Percentiles rank a stretch among this genome's conserved stretches.
phyloP scores from a whole-genome alignment of 139 green algal species.

The Coelastrella sp. region DNA sequence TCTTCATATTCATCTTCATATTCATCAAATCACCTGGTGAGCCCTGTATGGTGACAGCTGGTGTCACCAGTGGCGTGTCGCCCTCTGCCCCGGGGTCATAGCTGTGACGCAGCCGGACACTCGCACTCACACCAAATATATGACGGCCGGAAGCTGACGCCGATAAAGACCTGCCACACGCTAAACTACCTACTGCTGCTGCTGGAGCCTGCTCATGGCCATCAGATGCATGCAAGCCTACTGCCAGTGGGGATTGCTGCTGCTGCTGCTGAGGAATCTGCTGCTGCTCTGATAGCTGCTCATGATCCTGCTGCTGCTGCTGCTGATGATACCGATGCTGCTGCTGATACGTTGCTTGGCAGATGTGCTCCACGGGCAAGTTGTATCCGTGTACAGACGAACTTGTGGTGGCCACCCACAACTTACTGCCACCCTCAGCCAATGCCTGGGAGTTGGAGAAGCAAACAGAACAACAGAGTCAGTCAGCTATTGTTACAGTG shows the following conservation, averaged over 20 bases:
- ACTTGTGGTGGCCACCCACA: constrained; percentile 38
- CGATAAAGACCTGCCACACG: neutral
- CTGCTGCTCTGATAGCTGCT: constrained; percentile 7
- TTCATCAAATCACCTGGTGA: neutral
- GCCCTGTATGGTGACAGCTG: constrained; percentile 20
- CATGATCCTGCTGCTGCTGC: neutral
- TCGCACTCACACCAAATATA: constrained; percentile 10
- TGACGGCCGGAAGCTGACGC: neutral
- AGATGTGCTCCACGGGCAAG: neutral
- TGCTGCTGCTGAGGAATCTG: neutral
- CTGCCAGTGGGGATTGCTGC: neutral
- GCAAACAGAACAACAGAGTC: neutral
- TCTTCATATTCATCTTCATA: too few species aligned
- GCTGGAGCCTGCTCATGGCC: neutral
- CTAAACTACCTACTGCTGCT: neutral
- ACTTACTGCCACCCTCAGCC: neutral
- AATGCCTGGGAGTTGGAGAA: constrained; percentile 13
- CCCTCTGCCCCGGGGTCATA: neutral
- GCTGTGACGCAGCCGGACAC: constrained; percentile 20
- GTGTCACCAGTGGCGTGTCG: neutral
- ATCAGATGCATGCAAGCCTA: neutral
- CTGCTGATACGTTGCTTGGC: constrained; percentile 6
- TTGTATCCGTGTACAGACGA: constrained; percentile 21
- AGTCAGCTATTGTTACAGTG: neutral
- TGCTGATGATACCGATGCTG: constrained; percentile 32